Evolutionary conservation across 768 basidiomycete species (phyloP).

Genomic region (Rhodocollybia butyracea): DNA sequence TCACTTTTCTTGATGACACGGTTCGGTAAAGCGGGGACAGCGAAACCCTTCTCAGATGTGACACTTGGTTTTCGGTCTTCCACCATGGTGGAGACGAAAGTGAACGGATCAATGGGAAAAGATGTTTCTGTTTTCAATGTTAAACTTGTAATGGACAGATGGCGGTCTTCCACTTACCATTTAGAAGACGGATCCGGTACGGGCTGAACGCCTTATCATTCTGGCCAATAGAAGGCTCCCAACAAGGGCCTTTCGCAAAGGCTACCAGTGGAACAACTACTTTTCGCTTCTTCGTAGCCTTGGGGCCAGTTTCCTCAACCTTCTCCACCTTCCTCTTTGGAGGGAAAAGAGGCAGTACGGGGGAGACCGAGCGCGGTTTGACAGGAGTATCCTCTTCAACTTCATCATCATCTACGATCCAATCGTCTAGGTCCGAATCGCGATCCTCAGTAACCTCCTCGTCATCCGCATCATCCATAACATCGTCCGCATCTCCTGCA

Average conservation of each 20-base stretch:
- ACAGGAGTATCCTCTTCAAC: constrained; percentile 38
- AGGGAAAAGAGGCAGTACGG: constrained; percentile 30
- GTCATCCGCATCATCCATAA: constrained; percentile 67
- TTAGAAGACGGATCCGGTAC: constrained; percentile 80
- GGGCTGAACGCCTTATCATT: constrained; percentile 66
- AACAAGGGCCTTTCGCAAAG: constrained; percentile 78
- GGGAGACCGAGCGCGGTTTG: constrained; percentile 36
- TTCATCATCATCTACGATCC: constrained; percentile 77
- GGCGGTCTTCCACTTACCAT: constrained; percentile 49
- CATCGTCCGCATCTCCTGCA: constrained; percentile 74
- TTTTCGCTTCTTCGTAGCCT: constrained; percentile 66
- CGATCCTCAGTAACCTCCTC: constrained; percentile 54
- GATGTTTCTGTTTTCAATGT: constrained; percentile 53
- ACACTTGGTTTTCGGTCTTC: constrained; percentile 29
- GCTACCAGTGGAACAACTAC: constrained; percentile 77
- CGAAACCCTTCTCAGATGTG: constrained; percentile 31
- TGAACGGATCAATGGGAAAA: constrained; percentile 75
- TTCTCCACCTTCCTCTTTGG: constrained; percentile 78
- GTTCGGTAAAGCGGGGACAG: constrained; percentile 44
- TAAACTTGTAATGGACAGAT: not conserved
- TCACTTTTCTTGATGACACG: not conserved
- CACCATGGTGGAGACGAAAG: constrained; percentile 52
- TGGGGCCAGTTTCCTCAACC: constrained; percentile 47
- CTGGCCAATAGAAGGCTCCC: constrained; percentile 67
- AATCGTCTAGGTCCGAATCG: constrained; percentile 77